Evolutionary conservation across 2,329 filamentous ascomycete species (phyloP).

Genomic region (Penicillium fuscoglaucum): DNA sequence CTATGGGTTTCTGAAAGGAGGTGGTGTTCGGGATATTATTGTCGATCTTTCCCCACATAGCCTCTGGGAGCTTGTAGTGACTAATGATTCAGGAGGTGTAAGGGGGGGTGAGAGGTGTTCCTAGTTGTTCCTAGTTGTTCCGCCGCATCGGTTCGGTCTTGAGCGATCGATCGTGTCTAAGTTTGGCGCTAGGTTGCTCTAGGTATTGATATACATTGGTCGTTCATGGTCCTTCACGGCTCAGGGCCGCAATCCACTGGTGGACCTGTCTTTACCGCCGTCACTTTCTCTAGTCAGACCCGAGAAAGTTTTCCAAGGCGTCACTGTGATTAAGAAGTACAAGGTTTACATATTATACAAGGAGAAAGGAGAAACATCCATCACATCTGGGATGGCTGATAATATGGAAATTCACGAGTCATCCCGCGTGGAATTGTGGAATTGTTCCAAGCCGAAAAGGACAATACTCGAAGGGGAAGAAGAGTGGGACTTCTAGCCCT

Average conservation of each 20-base stretch:
- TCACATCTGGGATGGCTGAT: background rate
- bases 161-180: slow-evolving; percentile 1
- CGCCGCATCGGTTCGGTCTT: background rate
- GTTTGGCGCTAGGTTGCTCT: background rate
- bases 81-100: slow-evolving; percentile 5
- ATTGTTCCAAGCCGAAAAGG: background rate
- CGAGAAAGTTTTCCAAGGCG: background rate
- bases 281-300: background rate
- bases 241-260: background rate
- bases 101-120: slow-evolving; percentile 1
- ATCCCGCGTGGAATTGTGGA: background rate
- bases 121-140: slow-evolving; percentile 9
- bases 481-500: background rate
- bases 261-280: background rate
- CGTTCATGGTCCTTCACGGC: background rate
- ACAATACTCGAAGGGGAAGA: background rate
- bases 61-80: background rate
- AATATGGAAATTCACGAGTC: background rate
- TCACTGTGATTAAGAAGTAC: background rate
- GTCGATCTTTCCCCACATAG: slow-evolving; percentile 20
- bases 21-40: slow-evolving; percentile 19
- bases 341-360: background rate
- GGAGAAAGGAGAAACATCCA: background rate
- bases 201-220: background rate
- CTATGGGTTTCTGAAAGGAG: background rate